A percentile compares a stretch with the other conserved stretches of the same genome.
Evolutionary conservation across 345 rosid species (phyloP).

Genomic region (rapeseed (Brassica napus)): DNA sequence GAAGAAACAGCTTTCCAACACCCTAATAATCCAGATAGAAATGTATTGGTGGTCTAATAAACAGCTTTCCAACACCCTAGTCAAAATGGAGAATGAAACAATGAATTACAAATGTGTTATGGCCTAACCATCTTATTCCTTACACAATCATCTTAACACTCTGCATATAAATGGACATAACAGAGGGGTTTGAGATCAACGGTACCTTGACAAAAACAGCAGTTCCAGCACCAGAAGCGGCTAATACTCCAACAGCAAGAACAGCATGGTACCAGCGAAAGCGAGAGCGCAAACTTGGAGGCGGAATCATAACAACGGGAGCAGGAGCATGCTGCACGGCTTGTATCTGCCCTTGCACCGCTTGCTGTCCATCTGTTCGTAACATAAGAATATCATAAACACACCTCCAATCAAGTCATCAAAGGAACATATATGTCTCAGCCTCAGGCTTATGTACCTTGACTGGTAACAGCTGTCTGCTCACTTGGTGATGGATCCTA

Average conservation of each 20-base stretch:
- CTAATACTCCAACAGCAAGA: slow-evolving; percentile 70
- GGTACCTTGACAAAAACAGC: slow-evolving; percentile 75
- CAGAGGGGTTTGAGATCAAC: neutral
- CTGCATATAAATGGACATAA: slow-evolving; percentile 4
- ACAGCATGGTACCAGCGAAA: slow-evolving; percentile 90
- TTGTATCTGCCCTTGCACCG: slow-evolving; percentile 47
- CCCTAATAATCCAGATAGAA: too few species aligned
- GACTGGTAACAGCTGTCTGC: slow-evolving; percentile 51
- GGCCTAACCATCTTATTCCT: neutral
- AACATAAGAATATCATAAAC: slow-evolving; percentile 25
- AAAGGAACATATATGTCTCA: slow-evolving; percentile 3
- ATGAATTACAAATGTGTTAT: neutral
- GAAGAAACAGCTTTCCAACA: neutral
- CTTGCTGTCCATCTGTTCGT: slow-evolving; percentile 57
- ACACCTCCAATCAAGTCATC: slow-evolving; percentile 8
- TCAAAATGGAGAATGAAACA: neutral
- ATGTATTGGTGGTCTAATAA: too few species aligned
- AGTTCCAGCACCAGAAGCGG: slow-evolving; percentile 91
- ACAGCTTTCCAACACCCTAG: neutral
- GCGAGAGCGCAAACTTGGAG: slow-evolving; percentile 38
- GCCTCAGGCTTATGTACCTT: slow-evolving; percentile 49
- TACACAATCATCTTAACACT: neutral
- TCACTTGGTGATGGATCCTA: slow-evolving; percentile 82
- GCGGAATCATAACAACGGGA: slow-evolving; percentile 47
- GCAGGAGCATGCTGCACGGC: slow-evolving; percentile 65